Evolutionary conservation across 2,329 filamentous ascomycete genomes (phyloP).

Genomic region (Tolypocladium cylindrosporum): DNA sequence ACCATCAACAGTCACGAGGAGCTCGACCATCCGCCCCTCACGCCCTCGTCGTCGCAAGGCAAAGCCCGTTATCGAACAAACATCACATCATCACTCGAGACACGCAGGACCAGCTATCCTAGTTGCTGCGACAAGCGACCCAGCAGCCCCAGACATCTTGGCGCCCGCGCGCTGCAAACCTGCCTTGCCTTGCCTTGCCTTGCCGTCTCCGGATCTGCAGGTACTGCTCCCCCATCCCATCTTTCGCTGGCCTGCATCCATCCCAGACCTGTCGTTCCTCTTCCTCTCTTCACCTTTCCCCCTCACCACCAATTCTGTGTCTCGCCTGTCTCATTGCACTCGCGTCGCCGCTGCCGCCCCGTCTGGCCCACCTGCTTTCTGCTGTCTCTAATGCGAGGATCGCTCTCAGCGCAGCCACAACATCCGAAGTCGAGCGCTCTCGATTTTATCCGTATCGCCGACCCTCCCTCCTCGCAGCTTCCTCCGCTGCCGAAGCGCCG

Average conservation of each 20-base stretch:
- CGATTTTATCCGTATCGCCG: conserved; percentile 8
- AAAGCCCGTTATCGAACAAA: neutral
- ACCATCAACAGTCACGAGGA: neutral
- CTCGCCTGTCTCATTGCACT: conserved; percentile 1
- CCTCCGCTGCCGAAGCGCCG: conserved; percentile 7
- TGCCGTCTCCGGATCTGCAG: conserved; percentile 12
- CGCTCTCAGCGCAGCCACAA: neutral
- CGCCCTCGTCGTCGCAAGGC: neutral
- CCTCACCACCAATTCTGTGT: neutral
- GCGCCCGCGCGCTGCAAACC: neutral
- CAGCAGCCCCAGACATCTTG: neutral
- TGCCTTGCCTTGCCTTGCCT: neutral
- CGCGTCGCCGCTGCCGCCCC: neutral
- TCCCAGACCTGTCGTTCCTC: neutral
- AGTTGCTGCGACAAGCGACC: neutral
- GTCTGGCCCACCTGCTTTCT: neutral
- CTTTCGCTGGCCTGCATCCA: neutral
- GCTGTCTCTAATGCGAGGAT: neutral
- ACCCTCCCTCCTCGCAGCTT: conserved; percentile 2
- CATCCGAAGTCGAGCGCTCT: neutral
- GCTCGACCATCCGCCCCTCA: neutral
- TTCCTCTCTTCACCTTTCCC: neutral
- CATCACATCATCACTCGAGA: neutral
- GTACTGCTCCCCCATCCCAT: conserved; percentile 7
- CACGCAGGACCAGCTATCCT: neutral